Evolutionary conservation across 257 asterid genomes (phyloP).

Genomic region (Ophiorrhiza pumila): DNA sequence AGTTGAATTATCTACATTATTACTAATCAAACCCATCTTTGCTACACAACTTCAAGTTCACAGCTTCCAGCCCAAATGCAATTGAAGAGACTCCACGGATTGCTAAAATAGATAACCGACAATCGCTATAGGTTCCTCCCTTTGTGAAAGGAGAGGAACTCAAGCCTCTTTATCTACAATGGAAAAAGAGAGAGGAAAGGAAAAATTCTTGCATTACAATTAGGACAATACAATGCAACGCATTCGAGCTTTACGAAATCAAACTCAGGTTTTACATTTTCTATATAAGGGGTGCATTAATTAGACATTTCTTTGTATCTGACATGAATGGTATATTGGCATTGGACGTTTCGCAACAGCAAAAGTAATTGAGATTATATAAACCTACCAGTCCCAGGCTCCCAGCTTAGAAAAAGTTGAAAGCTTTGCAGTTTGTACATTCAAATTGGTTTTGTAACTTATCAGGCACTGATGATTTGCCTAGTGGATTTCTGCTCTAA

Average conservation of each 20-base stretch:
- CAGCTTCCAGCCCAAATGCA: conserved; percentile 32
- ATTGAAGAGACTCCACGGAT: conserved; percentile 38
- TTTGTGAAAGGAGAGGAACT: conserved; percentile 51
- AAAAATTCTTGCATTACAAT: background rate
- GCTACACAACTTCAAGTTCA: background rate
- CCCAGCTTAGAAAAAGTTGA: background rate
- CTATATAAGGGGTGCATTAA: background rate
- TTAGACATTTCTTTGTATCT: background rate
- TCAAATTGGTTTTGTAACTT: background rate
- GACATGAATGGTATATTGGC: background rate
- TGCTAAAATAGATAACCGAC: conserved; percentile 20
- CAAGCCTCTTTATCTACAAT: conserved; percentile 32
- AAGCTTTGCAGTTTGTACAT: conserved; percentile 1
- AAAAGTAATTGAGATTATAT: too few species aligned
- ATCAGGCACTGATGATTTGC: background rate
- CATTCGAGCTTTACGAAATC: background rate
- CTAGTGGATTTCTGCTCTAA: conserved; percentile 17
- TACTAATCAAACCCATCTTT: conserved; percentile 43
- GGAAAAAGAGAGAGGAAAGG: background rate
- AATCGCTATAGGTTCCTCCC: conserved; percentile 30
- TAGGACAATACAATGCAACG: background rate
- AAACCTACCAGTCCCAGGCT: too few species aligned
- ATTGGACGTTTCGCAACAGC: too few species aligned
- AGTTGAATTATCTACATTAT: conserved; percentile 38
- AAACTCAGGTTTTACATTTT: background rate